Evolutionary conservation across 805 yeast genomes (phyloP), one percentile per base, ranked within the genome.

Genomic region (Candida piceae): DNA sequence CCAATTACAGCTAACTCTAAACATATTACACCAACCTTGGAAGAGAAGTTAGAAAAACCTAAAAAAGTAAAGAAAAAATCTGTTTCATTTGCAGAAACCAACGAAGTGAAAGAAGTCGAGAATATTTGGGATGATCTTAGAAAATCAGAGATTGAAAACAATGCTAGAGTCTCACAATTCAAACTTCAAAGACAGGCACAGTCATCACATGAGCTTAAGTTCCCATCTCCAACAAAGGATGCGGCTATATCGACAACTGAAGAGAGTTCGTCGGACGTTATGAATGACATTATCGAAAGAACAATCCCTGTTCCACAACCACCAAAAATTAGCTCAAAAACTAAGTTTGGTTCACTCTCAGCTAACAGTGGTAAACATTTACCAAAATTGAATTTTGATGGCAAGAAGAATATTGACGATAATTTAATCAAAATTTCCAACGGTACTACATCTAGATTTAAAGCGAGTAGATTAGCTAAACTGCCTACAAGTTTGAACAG

Each of bases 51-150:
- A 6, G 16, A 19, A 17, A 30, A 26, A 9, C 5, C 20, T 2
- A 28, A 32, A 7, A 10, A 30, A 13, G 17, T 10, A 64, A 64
- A 25, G 20, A 33, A 29, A 43, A 77, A 76, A 46, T 58, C 72
- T 2, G 86, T 81, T 8, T 56, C 69, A 13, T 81, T 80, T 58
- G 66, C 78, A 0, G 65, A 66, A 1, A 60, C 60, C 2, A 62
- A 78, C 22, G 74, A 78, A 31, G 70, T 82, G 9, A 79, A 78
- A 42, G 78, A 76, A 39, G 67, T 81, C 32, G 82, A 75, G 33
- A 73, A 76, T 44, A 63, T 77, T 3, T 75, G 80, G 50, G 68
- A 67, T 21, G 67, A 67, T 25, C 49, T 75, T 42, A 40, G 53
- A 33, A 44, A 68, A 56, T 42, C 58, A 1, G 53, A 50, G 29